Percentiles rank a stretch among this genome's conserved stretches.
Conservation (phyloP, 106 monocot species). For the Gastrodia elata region DNA sequence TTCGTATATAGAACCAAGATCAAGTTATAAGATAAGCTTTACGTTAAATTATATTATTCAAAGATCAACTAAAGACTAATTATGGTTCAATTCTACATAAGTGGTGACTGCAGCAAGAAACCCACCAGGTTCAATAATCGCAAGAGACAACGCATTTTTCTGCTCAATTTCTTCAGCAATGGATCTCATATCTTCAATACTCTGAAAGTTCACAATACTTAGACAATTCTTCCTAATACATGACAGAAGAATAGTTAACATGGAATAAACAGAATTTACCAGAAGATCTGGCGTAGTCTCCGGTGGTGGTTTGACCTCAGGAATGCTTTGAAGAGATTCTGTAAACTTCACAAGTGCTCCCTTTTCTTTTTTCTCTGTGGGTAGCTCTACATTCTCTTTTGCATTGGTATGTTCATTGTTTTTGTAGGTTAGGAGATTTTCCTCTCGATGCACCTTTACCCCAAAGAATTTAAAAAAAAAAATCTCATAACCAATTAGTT, state of each 20-base stretch:
- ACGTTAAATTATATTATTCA: background rate
- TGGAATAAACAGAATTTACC: background rate
- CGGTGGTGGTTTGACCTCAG: background rate
- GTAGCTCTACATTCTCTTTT: background rate
- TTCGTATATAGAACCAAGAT: background rate
- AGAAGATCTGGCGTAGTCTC: conserved; percentile 1
- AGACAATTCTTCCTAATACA: background rate
- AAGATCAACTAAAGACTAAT: background rate
- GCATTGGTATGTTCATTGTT: background rate
- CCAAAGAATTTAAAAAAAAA: background rate
- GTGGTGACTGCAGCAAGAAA: background rate
- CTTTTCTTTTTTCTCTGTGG: background rate
- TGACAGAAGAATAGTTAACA: background rate
- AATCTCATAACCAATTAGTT: background rate
- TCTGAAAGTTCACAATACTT: conserved; percentile 1
- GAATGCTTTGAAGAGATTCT: background rate
- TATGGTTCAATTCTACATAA: background rate
- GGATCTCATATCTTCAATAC: conserved; percentile 1
- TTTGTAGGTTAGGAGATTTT: background rate
- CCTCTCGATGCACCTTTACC: conserved; percentile 6
- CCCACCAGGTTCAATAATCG: conserved; percentile 2
- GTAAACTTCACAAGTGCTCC: background rate
- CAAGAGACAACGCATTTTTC: conserved; percentile 6
- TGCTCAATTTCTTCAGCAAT: conserved; percentile 8
- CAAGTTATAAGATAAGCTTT: background rate